A percentile compares a stretch with the other conserved stretches of the same genome.
Evolutionary conservation across 768 basidiomycete species (phyloP).

Genomic region (Mycena latifolia): DNA sequence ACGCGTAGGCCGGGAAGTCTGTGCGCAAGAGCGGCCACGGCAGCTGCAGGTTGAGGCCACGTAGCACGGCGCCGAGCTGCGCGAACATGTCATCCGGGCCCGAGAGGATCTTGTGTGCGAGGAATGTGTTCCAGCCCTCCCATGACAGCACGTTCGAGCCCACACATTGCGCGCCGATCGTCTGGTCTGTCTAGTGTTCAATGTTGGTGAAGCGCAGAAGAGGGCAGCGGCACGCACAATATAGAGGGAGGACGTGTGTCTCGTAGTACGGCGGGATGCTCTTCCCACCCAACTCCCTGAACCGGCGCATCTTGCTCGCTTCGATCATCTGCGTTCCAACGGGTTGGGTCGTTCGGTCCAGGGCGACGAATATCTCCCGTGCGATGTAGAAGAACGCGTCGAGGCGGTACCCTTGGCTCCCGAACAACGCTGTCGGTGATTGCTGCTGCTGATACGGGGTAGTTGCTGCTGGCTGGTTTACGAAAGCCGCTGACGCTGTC

Average conservation of each 20-base stretch:
- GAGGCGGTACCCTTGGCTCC: slow-evolving; percentile 30
- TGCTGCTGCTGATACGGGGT: slow-evolving; percentile 20
- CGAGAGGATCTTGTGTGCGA: slow-evolving; percentile 36
- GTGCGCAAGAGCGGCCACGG: slow-evolving; percentile 32
- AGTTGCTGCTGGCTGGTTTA: slow-evolving; percentile 1
- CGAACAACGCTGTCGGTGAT: slow-evolving; percentile 32
- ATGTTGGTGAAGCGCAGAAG: not conserved
- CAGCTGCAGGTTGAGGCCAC: slow-evolving; percentile 27
- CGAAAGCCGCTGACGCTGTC: not conserved
- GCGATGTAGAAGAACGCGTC: slow-evolving; percentile 30
- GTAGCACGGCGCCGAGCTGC: slow-evolving; percentile 24
- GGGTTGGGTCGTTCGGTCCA: slow-evolving; percentile 28
- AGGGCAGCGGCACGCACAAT: slow-evolving; percentile 26
- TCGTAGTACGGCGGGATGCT: slow-evolving; percentile 32
- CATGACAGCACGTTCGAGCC: slow-evolving; percentile 33
- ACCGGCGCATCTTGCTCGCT: slow-evolving; percentile 31
- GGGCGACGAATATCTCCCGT: slow-evolving; percentile 29
- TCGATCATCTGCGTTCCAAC: slow-evolving; percentile 31
- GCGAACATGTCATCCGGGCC: slow-evolving; percentile 30
- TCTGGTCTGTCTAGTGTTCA: slow-evolving; percentile 15
- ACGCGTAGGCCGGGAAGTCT: slow-evolving; percentile 31
- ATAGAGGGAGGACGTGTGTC: slow-evolving; percentile 32
- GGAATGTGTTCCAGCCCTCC: slow-evolving; percentile 36
- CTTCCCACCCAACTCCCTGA: slow-evolving; percentile 25
- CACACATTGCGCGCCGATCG: slow-evolving; percentile 32